These are phyloP conservation scores for Annulohypoxylon moriforme DNA, from an alignment of 495 filamentous ascomycete species.

Conservation along the genomic window DNA sequence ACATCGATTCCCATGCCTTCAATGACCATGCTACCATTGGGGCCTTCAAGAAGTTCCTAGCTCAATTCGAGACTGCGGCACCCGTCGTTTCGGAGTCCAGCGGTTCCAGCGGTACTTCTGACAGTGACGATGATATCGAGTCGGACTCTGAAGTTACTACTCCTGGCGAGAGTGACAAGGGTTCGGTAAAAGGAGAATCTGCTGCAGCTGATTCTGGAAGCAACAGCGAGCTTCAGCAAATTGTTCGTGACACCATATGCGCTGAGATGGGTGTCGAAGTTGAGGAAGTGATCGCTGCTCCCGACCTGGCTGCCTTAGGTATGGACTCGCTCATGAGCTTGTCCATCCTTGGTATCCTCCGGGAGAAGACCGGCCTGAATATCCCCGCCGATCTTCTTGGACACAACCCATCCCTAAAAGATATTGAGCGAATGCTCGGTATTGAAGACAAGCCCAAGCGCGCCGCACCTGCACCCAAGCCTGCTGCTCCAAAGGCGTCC, in stretches of 20 bases:
- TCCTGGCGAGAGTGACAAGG: conserved; percentile 58
- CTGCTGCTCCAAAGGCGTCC: conserved; percentile 42
- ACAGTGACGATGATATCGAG: conserved; percentile 56
- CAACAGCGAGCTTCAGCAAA: conserved; percentile 59
- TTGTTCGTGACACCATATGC: conserved; percentile 69
- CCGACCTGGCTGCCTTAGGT: conserved; percentile 65
- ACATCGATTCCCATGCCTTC: conserved; percentile 66
- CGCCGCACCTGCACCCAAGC: conserved; percentile 41
- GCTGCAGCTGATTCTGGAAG: conserved; percentile 43
- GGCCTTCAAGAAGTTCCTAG: conserved; percentile 68
- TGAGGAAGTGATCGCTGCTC: conserved; percentile 67
- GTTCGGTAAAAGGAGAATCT: conserved; percentile 56
- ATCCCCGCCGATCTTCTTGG: conserved; percentile 62
- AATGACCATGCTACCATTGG: conserved; percentile 66
- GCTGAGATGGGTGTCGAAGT: conserved; percentile 75
- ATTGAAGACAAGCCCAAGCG: conserved; percentile 54
- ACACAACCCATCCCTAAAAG: conserved; percentile 58
- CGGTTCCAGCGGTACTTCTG: conserved; percentile 48
- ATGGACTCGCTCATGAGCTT: conserved; percentile 71
- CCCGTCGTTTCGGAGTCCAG: conserved; percentile 49
- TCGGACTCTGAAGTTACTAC: conserved; percentile 62
- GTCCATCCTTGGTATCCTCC: conserved; percentile 65
- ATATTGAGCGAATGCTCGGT: conserved; percentile 61
- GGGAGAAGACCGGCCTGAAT: conserved; percentile 65
- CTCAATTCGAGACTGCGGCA: conserved; percentile 56